phyloP scores from a whole-genome alignment of 768 basidiomycete genomes.

The Mycena rebaudengoi region DNA sequence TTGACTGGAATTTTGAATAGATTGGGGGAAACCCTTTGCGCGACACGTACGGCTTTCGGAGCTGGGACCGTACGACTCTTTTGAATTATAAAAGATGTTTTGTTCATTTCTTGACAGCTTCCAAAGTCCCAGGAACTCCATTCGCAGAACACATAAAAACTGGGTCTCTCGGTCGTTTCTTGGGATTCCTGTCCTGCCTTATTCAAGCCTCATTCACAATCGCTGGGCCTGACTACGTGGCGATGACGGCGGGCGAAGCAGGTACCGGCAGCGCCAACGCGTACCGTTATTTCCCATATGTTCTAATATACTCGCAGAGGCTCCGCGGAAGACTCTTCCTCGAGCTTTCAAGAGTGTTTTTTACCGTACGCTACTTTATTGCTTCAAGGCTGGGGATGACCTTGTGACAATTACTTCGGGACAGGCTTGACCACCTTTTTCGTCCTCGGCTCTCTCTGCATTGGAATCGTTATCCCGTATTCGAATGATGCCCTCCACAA shows the following conservation, averaged over 20 bases:
- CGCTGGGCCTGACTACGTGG: slow-evolving; percentile 63
- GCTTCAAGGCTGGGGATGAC: too few relatives aligned
- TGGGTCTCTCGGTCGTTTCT: slow-evolving; percentile 65
- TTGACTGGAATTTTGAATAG: not conserved
- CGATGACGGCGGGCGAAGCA: slow-evolving; percentile 79
- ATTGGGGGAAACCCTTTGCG: slow-evolving; percentile 64
- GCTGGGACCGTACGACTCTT: slow-evolving; percentile 53
- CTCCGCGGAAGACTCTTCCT: slow-evolving; percentile 75
- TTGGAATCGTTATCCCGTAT: slow-evolving; percentile 83
- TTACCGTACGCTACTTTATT: too few relatives aligned
- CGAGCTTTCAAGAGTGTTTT: slow-evolving; percentile 80
- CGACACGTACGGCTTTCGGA: slow-evolving; percentile 63
- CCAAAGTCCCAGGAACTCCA: slow-evolving; percentile 57
- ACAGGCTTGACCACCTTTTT: slow-evolving; percentile 85
- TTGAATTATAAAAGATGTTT: not conserved
- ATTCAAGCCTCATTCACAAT: slow-evolving; percentile 71
- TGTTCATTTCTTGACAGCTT: slow-evolving; percentile 37
- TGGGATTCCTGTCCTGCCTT: slow-evolving; percentile 70
- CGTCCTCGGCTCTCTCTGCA: slow-evolving; percentile 72
- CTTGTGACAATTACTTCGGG: too few relatives aligned
- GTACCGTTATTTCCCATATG: too few relatives aligned
- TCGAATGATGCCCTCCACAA: slow-evolving; percentile 64
- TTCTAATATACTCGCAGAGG: too few relatives aligned
- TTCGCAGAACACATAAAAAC: slow-evolving; percentile 64
- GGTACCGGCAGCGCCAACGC: too few relatives aligned